These are phyloP conservation scores for Lycium barbarum DNA, from an alignment of 257 asterid genomes.

Conservation along the genomic window DNA sequence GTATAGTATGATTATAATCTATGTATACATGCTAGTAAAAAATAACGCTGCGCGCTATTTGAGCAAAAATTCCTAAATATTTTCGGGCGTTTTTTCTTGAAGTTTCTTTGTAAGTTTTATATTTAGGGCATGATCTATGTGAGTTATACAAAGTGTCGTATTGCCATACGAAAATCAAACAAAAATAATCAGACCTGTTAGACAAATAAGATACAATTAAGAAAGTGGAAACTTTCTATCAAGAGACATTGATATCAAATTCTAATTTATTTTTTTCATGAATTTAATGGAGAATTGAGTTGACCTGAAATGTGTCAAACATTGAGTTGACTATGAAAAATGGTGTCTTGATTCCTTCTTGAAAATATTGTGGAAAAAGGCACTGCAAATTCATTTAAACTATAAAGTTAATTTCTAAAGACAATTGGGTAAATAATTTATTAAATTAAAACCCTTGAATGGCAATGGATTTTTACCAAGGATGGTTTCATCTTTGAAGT, in stretches of 20 bases:
- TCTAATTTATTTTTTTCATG: background rate
- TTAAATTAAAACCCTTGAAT: background rate
- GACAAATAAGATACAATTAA: background rate
- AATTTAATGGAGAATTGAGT: background rate
- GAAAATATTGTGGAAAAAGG: constrained; percentile 22
- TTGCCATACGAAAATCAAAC: too few species aligned
- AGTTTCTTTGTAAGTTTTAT: too few species aligned
- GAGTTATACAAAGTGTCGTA: too few species aligned
- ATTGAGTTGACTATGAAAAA: constrained; percentile 26
- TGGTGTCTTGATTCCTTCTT: constrained; percentile 26
- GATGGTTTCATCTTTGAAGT: constrained; percentile 12
- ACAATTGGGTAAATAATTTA: background rate
- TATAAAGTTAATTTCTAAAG: background rate
- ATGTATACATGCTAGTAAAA: too few species aligned
- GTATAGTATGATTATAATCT: too few species aligned
- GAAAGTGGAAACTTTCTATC: background rate
- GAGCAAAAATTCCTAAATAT: too few species aligned
- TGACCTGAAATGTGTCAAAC: constrained; percentile 27
- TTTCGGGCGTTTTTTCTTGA: too few species aligned
- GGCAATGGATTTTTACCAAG: background rate
- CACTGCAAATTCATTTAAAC: constrained; percentile 2
- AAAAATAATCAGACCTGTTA: background rate
- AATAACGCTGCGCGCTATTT: too few species aligned
- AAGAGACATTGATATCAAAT: background rate
- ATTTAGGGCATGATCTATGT: too few species aligned